Base-by-base conservation (phyloP, 2,329 filamentous ascomycete genomes). In the Scedosporium dehoogii region DNA sequence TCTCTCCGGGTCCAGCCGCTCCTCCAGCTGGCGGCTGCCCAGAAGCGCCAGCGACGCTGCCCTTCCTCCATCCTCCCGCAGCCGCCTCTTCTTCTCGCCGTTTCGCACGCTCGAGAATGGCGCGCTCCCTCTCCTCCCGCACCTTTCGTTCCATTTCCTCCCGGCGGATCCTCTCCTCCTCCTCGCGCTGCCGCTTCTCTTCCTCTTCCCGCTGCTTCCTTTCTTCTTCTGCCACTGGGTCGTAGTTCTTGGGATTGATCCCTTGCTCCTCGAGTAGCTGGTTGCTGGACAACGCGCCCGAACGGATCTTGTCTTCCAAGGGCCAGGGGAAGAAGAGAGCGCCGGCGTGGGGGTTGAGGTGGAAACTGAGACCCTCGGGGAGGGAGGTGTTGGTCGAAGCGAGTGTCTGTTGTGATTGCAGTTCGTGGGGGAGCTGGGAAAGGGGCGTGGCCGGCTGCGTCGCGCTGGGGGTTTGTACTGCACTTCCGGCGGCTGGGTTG, bases 291-390 rank as follows among this genome's bases (percentile, higher is more conserved):
- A 96, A 77, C 1, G 86, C 85, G 42, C 91, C 90, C 16, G 78
- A 76, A 38, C 85, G 82, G 65, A 94, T 90, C 64, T 85, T 82
- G 38, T 87, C 84, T 65, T 90, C 85, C 29, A 78, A 79, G 0
- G 90, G 90, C 90, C 90, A 96, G 0, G 91, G 90, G 57, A 85
- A 81, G 75, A 92, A 96, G n/a, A 78, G 70, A 44, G 81, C 77
- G 9, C 81, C 79, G 7, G 79, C 79, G 18, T 81, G 73, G 0
- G 84, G 82, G 68, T 88, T 85, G 56, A 85, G 71, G 66, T 78
- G 79, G 61, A 76, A 75, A 60, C 73, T 75, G 64, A 83, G 74
- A 60, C 76, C 73, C 38, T 79, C 75, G 1, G 83, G 83, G 1
- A 85, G 76, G 4, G 71, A 75, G 1, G 77, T 79, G 59, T 69